phyloP scores from a whole-genome alignment of 306 rosid genomes.

The Carpinus viminea region DNA sequence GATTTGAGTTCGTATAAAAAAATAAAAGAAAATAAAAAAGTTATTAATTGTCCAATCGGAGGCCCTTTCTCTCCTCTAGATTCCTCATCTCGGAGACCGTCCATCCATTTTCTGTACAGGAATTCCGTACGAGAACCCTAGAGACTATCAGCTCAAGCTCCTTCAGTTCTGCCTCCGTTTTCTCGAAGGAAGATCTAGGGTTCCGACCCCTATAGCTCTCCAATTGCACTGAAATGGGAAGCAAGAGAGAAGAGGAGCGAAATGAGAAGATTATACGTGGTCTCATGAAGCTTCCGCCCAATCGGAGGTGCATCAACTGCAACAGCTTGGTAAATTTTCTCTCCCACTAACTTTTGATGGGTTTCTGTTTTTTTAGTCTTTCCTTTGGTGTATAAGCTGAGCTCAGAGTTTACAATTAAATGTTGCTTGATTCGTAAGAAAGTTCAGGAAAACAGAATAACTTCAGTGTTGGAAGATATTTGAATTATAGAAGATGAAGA shows the following conservation, averaged over 20 bases:
- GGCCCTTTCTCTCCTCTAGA: not conserved
- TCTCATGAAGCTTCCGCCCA: constrained; percentile 88
- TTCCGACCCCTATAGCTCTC: constrained; percentile 6
- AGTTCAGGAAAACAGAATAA: too few relatives aligned
- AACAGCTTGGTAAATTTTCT: constrained; percentile 52
- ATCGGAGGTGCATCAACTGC: constrained; percentile 81
- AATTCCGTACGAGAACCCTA: not conserved
- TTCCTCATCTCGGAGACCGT: not conserved
- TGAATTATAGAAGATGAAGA: too few relatives aligned
- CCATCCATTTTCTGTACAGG: not conserved
- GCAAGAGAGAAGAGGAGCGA: constrained; percentile 75
- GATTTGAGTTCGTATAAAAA: too few relatives aligned
- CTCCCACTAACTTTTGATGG: not conserved
- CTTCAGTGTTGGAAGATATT: too few relatives aligned
- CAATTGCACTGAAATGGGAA: constrained; percentile 49
- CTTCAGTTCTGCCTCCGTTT: not conserved
- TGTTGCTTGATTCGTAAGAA: too few relatives aligned
- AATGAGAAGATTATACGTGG: constrained; percentile 87
- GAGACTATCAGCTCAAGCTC: not conserved
- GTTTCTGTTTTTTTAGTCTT: not conserved
- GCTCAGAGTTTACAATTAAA: too few relatives aligned
- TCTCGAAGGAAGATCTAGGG: constrained; percentile 19
- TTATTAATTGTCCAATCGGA: not conserved
- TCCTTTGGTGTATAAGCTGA: not conserved
- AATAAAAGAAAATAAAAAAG: too few relatives aligned